Percentiles rank a stretch among this genome's conserved stretches.
These are phyloP conservation scores for Microbotryum lychnidis-dioicae DNA, from an alignment of 1,284 basidiomycete species.

Conservation along the genomic window DNA sequence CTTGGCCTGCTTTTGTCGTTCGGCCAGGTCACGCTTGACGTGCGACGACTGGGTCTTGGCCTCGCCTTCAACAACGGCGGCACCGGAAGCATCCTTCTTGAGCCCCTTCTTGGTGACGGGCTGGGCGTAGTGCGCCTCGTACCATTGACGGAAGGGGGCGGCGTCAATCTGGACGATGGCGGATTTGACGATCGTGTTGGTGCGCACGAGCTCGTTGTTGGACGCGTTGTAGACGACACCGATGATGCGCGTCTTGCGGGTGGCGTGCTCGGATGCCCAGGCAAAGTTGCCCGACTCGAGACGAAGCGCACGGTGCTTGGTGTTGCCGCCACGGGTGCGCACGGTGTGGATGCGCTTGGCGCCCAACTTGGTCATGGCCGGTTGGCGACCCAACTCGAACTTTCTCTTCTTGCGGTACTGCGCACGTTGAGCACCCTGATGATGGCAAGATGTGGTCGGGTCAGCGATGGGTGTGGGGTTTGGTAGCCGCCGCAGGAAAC, in stretches of 20 bases:
- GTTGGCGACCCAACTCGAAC: constrained; percentile 47
- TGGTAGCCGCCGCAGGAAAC: not conserved
- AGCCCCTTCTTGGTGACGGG: constrained; percentile 74
- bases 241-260: constrained; percentile 88
- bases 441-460: not conserved
- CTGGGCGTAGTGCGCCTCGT: constrained; percentile 90
- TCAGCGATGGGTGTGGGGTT: not conserved
- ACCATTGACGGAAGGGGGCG: constrained; percentile 96
- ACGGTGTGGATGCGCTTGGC: constrained; percentile 86
- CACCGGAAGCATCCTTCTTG: not conserved
- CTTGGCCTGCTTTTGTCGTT: constrained; percentile 87
- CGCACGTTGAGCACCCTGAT: constrained; percentile 68
- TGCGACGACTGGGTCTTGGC: constrained; percentile 81
- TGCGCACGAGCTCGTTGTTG: constrained; percentile 97
- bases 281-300: constrained; percentile 93
- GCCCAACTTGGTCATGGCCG: constrained; percentile 90
- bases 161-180: constrained; percentile 94
- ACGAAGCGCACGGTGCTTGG: constrained; percentile 87
- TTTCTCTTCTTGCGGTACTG: constrained; percentile 58
- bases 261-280: constrained; percentile 86
- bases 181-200: constrained; percentile 92
- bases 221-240: constrained; percentile 94
- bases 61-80: constrained; percentile 44
- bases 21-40: constrained; percentile 71
- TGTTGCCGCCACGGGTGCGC: constrained; percentile 84